phyloP scores from a whole-genome alignment of 306 rosid species.

The Pterocarpus macrocarpus region DNA sequence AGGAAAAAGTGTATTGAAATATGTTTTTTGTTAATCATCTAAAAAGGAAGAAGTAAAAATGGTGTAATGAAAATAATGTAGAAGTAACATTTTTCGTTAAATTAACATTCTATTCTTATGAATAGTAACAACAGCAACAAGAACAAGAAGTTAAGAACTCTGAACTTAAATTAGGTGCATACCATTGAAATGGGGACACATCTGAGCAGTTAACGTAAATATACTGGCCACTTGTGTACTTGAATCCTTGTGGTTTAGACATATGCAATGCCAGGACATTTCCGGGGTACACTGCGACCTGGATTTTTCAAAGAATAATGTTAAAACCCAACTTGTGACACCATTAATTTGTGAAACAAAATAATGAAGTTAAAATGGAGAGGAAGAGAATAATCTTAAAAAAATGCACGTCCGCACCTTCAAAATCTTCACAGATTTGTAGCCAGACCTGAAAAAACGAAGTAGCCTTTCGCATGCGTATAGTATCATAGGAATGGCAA shows the following conservation, averaged over 20 bases:
- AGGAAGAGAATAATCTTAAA: background rate
- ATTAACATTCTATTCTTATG: background rate
- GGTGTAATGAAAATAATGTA: too few species aligned
- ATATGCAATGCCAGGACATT: slow-evolving; percentile 82
- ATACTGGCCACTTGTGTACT: slow-evolving; percentile 87
- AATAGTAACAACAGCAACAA: background rate
- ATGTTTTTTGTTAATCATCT: background rate
- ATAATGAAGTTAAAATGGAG: background rate
- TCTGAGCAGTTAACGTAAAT: slow-evolving; percentile 75
- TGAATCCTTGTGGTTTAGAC: slow-evolving; percentile 87
- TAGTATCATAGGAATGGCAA: slow-evolving; percentile 74
- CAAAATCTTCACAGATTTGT: slow-evolving; percentile 65
- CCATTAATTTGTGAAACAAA: background rate
- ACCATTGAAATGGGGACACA: slow-evolving; percentile 90
- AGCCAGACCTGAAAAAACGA: slow-evolving; percentile 76
- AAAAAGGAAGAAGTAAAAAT: too few species aligned
- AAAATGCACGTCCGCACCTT: slow-evolving; percentile 55
- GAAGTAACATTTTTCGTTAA: too few species aligned
- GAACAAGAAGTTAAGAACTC: background rate
- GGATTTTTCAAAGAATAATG: background rate
- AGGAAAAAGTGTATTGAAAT: background rate
- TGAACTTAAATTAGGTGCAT: slow-evolving; percentile 37
- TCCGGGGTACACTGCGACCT: slow-evolving; percentile 96
- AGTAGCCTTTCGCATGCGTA: slow-evolving; percentile 79
- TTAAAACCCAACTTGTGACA: background rate